phyloP scores from a whole-genome alignment of 176 grass and related monocot species.

The Melocanna baccifera region DNA sequence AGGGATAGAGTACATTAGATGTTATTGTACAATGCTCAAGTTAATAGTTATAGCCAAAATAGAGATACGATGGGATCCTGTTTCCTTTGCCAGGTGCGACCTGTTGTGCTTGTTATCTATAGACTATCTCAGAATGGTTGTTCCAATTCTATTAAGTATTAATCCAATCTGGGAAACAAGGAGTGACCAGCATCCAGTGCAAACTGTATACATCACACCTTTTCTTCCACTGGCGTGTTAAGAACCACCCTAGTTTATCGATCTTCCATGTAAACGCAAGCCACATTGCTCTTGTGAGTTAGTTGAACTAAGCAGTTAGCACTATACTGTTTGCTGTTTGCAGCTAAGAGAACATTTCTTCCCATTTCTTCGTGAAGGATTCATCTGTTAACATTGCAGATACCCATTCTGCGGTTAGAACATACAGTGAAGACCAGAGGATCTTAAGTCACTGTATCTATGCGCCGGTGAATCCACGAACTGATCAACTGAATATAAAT shows the following conservation, averaged over 20 bases:
- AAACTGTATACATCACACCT: background rate
- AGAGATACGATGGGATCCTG: background rate
- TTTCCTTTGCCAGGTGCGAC: conserved; percentile 24
- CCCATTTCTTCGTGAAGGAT: background rate
- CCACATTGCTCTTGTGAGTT: background rate
- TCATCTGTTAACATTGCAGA: background rate
- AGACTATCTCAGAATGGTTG: background rate
- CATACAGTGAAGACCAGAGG: background rate
- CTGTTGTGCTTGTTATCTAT: background rate
- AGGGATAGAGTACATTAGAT: background rate
- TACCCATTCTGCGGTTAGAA: background rate
- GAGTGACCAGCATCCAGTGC: background rate
- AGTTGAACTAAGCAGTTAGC: background rate
- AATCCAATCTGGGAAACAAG: background rate
- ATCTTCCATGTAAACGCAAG: background rate
- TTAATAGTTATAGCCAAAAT: background rate
- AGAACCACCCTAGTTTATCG: background rate
- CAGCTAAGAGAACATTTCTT: background rate
- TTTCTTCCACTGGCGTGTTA: background rate
- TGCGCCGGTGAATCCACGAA: background rate
- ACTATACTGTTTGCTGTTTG: background rate
- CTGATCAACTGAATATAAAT: background rate
- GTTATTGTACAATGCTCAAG: background rate
- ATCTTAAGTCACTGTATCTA: background rate
- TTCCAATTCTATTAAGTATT: background rate